phyloP scores from a whole-genome alignment of 2,329 filamentous ascomycete genomes.

The Xylariaceae sp. region DNA sequence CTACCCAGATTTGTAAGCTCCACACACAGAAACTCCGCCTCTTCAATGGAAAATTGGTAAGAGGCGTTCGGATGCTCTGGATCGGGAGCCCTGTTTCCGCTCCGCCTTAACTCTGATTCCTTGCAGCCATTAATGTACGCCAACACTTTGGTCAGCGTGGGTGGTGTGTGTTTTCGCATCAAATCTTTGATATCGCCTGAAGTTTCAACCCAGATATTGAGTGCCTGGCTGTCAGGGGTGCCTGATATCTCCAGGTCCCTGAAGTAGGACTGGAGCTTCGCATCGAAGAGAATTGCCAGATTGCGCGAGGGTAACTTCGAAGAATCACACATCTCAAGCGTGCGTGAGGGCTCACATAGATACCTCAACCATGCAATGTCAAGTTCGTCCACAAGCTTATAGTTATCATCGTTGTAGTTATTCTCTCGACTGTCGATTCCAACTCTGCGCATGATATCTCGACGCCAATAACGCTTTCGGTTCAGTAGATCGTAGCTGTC shows the following conservation, averaged over 20 bases:
- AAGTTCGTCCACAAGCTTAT: slow-evolving; percentile 23
- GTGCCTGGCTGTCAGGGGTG: slow-evolving; percentile 2
- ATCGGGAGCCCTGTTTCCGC: slow-evolving; percentile 9
- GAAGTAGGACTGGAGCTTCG: slow-evolving; percentile 30
- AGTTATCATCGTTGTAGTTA: slow-evolving; percentile 10
- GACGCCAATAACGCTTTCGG: slow-evolving; percentile 19
- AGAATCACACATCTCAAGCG: slow-evolving; percentile 30
- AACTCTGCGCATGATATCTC: slow-evolving; percentile 24
- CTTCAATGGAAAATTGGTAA: slow-evolving; percentile 30
- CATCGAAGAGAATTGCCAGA: slow-evolving; percentile 30
- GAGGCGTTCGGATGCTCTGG: slow-evolving; percentile 26
- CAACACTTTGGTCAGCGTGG: slow-evolving; percentile 19
- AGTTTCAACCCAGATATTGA: slow-evolving; percentile 15
- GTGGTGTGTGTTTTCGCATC: slow-evolving; percentile 6
- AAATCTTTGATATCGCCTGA: not conserved
- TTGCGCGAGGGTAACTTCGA: slow-evolving; percentile 23
- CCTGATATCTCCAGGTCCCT: slow-evolving; percentile 14
- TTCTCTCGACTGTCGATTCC: slow-evolving; percentile 12
- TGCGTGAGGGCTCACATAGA: slow-evolving; percentile 30
- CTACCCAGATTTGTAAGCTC: slow-evolving; percentile 22
- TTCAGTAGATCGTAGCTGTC: slow-evolving; percentile 4
- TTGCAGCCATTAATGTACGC: slow-evolving; percentile 30
- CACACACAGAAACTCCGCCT: slow-evolving; percentile 22
- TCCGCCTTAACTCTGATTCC: slow-evolving; percentile 8
- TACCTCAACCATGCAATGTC: slow-evolving; percentile 30